A percentile compares a stretch with the other conserved stretches of the same genome.
Evolutionary conservation across 768 basidiomycete genomes (phyloP).

Genomic region (Leccinum variicolor): DNA sequence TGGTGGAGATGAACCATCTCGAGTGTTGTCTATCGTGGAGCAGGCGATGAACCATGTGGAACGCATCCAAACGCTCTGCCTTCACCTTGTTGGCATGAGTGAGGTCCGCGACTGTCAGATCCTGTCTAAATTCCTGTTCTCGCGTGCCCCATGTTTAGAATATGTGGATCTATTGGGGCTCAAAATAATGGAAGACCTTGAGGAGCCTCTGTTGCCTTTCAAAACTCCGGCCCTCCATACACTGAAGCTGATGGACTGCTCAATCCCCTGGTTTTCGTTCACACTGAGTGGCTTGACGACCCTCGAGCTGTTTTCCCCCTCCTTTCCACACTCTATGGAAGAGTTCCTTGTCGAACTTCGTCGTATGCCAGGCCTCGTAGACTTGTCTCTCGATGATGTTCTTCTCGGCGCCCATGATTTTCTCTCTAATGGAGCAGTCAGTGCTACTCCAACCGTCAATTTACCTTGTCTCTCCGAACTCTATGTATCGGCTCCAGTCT

Average conservation of each 20-base stretch:
- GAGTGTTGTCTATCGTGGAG: neutral
- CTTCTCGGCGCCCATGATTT: neutral
- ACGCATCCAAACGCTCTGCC: neutral
- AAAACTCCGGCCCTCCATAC: neutral
- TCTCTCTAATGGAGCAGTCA: neutral
- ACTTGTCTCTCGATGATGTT: rapidly evolving
- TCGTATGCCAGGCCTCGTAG: neutral
- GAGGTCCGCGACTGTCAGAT: neutral
- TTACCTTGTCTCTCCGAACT: neutral
- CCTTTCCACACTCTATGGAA: neutral
- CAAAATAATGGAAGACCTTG: no score
- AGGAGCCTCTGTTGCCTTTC: neutral
- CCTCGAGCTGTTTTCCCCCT: neutral
- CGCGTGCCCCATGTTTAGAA: no score
- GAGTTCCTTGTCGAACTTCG: neutral
- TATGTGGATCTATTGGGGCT: no score
- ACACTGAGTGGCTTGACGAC: neutral
- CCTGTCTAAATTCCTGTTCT: neutral
- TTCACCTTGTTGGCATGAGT: no score
- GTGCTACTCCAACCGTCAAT: neutral
- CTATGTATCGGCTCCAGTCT: neutral
- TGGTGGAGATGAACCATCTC: no score
- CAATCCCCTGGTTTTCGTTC: neutral
- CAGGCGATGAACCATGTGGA: neutral
- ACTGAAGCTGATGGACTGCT: neutral